Evolutionary conservation across 2,329 filamentous ascomycete genomes (phyloP), one percentile per base, ranked within the genome.

Genomic region (Aspergillus sp.): DNA sequence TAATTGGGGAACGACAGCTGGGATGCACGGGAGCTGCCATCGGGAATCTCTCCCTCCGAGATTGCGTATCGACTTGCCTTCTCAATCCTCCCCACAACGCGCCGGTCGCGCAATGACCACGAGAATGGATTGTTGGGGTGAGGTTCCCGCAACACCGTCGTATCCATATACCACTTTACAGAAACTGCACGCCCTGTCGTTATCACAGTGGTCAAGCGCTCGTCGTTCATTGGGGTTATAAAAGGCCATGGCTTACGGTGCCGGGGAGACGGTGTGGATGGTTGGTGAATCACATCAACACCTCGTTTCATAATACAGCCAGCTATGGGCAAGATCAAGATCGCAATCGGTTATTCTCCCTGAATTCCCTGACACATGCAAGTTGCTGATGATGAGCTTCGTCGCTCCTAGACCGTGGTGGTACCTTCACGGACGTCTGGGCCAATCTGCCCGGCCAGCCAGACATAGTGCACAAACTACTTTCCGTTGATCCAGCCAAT

Each of bases 391-490:
- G 1, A 3, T 32, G 30, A 32, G 30, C 30, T 41, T 15, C n/a
- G 38, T 17, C 6, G 8, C 25, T 25, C 8, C 5, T 36, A 61
- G 75, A 77, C 56, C 66, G 75, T 19, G 75, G 75, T 11, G 75
- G 75, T 23, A 77, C 74, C 8, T 77, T 77, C 57, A 76, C 73
- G 5, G 75, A 77, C 58, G 68, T 74, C 21, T 69, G 71, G 53
- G 73, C 73, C 8, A 74, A 71, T 54, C 67, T 75, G 6, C 72
- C 73, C 23, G 73, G 70, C 3, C 38, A 49, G 13, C 30, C 66
- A 66, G 63, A 68, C 44, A 50, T 70, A 5, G 63, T 71, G n/a
- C 61, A 71, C 51, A 71, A 72, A 49, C 44, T 71, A n/a, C 55
- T 71, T 17, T 70, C 70, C 8, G 65, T 68, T 25, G 65, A 71